These are phyloP conservation scores for Paecilomyces dactylethromorphus DNA, from an alignment of 2,329 filamentous ascomycete genomes.

Conservation along the genomic window DNA sequence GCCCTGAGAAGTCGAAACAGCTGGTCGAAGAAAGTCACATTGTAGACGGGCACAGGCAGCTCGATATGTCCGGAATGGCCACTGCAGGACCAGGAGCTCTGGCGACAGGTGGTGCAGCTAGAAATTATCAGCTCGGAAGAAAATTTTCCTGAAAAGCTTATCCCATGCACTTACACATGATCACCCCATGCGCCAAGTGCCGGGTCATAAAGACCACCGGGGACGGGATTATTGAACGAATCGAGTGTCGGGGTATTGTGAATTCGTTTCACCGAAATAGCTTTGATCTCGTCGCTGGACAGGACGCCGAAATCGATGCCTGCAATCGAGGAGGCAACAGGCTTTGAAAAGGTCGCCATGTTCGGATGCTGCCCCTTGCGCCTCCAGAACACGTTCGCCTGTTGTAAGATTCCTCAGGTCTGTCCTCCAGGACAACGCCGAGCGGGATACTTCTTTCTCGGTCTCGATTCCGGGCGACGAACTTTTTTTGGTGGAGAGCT, in stretches of 20 bases:
- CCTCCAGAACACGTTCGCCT: constrained; percentile 25
- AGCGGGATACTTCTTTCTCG: constrained; percentile 9
- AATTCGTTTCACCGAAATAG: constrained; percentile 88
- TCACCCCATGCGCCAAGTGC: constrained; percentile 87
- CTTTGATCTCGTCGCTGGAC: constrained; percentile 72
- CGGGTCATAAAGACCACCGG: constrained; percentile 86
- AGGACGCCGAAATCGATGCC: constrained; percentile 88
- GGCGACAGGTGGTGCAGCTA: constrained; percentile 88
- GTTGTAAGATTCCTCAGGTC: constrained; percentile 14
- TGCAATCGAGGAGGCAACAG: constrained; percentile 74
- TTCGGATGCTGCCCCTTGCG: constrained; percentile 27
- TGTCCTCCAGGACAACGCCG: constrained; percentile 18
- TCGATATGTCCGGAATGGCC: constrained; percentile 95
- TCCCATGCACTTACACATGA: constrained; percentile 57
- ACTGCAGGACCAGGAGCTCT: constrained; percentile 73
- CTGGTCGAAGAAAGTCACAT: constrained; percentile 95
- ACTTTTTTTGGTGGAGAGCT: constrained; percentile 27
- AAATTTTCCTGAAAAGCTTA: constrained; percentile 1
- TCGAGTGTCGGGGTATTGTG: constrained; percentile 94
- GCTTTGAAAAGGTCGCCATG: constrained; percentile 55
- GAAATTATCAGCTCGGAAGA: not conserved
- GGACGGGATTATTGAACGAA: constrained; percentile 78
- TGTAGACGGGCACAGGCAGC: constrained; percentile 86
- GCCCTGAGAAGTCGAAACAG: constrained; percentile 76
- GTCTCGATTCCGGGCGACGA: constrained; percentile 20